Evolutionary conservation across 257 asterid genomes (phyloP).

Genomic region (Coffea canephora): DNA sequence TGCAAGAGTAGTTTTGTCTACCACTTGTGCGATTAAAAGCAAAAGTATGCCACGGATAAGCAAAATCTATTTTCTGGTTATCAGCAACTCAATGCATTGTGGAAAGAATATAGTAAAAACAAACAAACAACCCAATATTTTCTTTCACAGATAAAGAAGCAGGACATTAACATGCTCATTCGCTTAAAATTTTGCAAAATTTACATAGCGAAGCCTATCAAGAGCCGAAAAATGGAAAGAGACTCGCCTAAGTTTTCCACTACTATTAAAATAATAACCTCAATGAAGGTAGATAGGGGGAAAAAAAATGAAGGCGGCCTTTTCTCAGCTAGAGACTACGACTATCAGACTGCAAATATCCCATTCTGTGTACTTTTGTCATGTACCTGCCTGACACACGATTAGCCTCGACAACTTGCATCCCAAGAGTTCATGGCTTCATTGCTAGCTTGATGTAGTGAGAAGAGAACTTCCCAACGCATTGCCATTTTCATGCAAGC

Average conservation of each 20-base stretch:
- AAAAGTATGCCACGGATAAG: too few species aligned
- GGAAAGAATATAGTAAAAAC: too few species aligned
- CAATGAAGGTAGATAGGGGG: not conserved
- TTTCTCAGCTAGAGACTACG: constrained; percentile 6
- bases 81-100: too few species aligned
- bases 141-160: too few species aligned
- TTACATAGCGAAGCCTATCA: not conserved
- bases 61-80: too few species aligned
- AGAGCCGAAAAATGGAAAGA: not conserved
- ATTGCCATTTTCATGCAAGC: constrained; percentile 50
- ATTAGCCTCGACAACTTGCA: not conserved
- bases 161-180: not conserved
- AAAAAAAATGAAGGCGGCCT: not conserved
- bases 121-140: too few species aligned
- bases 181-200: too few species aligned
- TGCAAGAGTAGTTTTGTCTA: too few species aligned
- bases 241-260: not conserved
- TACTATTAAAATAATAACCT: not conserved
- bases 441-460: constrained; percentile 39
- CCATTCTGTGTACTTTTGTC: too few species aligned
- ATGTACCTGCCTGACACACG: too few species aligned
- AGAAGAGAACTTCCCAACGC: constrained; percentile 47
- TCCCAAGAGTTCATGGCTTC: not conserved
- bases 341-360: not conserved
- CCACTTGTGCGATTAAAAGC: too few species aligned